Percentiles rank a stretch among this genome's conserved stretches.
phyloP scores from a whole-genome alignment of 306 rosid species.

The Fagus crenata region DNA sequence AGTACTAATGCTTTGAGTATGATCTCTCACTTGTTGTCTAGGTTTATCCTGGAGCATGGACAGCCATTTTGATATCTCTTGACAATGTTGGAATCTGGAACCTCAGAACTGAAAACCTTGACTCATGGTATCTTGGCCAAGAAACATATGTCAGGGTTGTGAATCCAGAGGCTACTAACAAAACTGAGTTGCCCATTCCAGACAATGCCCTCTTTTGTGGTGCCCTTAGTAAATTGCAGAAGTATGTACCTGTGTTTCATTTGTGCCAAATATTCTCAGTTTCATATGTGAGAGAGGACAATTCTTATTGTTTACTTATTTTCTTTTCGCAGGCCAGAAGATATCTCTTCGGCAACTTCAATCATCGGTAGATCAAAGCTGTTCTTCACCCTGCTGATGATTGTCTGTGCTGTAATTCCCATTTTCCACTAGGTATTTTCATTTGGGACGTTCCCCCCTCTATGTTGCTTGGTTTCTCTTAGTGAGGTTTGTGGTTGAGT shows the following conservation, averaged over 20 bases:
- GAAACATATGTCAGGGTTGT: constrained; percentile 85
- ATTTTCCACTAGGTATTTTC: constrained; percentile 39
- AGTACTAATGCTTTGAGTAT: not conserved
- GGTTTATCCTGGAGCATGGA: constrained; percentile 99
- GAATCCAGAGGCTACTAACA: constrained; percentile 84
- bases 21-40: constrained; percentile 9
- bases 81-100: constrained; percentile 98
- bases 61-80: constrained; percentile 78
- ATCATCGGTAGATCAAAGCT: constrained; percentile 37
- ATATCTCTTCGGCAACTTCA: constrained; percentile 42
- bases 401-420: constrained; percentile 34
- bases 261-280: constrained; percentile 6
- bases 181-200: constrained; percentile 84
- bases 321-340: constrained; percentile 64
- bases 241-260: constrained; percentile 45
- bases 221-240: constrained; percentile 63
- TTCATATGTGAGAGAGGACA: not conserved
- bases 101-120: constrained; percentile 86
- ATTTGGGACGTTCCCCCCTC: not conserved
- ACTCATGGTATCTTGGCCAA: constrained; percentile 96
- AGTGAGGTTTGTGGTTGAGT: constrained; percentile 53
- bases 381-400: constrained; percentile 45
- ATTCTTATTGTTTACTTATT: constrained; percentile 15
- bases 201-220: constrained; percentile 87
- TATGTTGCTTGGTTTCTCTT: constrained; percentile 15